Evolutionary conservation across 2,329 filamentous ascomycete species (phyloP).

Genomic region (Tolypocladium ovalisporum): DNA sequence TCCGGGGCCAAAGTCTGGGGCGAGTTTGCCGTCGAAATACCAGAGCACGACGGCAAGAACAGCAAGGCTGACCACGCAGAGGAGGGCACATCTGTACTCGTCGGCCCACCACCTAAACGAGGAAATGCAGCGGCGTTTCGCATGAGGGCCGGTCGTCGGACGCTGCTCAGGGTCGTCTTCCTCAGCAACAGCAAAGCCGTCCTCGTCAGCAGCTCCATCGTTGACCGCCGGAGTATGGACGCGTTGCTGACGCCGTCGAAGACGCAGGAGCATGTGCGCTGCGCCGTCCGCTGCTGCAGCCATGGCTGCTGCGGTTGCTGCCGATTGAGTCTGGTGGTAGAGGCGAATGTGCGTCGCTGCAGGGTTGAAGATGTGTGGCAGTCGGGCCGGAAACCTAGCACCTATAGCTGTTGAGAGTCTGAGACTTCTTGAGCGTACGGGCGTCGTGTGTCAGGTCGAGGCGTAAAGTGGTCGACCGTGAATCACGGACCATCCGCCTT

Average conservation of each 20-base stretch:
- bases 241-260: not conserved
- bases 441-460: not conserved
- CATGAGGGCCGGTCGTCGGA: not conserved
- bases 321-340: not conserved
- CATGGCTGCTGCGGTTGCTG: not conserved
- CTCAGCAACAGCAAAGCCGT: not conserved
- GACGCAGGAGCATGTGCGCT: not conserved
- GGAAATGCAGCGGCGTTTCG: conserved; percentile 6
- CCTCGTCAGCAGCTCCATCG: not conserved
- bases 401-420: not conserved
- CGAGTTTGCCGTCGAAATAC: conserved; percentile 17
- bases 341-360: not conserved
- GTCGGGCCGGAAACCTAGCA: not conserved
- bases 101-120: conserved; percentile 24
- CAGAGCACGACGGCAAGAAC: conserved; percentile 17
- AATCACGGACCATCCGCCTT: not conserved
- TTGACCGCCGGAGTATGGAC: not conserved
- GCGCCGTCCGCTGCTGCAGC: not conserved
- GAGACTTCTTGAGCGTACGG: not conserved
- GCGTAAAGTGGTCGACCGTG: not conserved
- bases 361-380: not conserved
- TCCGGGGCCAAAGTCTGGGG: conserved; percentile 15
- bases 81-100: conserved; percentile 21
- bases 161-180: not conserved
- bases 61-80: conserved; percentile 16